phyloP scores from a whole-genome alignment of 1,284 basidiomycete species.

The Austropuccinia psidii region DNA sequence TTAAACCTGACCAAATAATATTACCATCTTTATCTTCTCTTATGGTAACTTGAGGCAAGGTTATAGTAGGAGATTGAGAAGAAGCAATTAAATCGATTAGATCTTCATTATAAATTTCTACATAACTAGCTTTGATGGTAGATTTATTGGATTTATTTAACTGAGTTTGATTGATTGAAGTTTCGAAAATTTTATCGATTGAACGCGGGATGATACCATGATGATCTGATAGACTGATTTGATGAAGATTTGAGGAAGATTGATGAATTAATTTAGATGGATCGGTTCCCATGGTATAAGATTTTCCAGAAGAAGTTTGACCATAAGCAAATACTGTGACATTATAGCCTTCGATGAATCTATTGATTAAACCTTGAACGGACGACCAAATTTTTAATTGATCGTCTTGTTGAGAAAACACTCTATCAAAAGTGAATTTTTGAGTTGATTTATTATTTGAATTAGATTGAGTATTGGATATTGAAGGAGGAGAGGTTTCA shows the following conservation, averaged over 20 bases:
- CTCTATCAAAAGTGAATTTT: slow-evolving; percentile 85
- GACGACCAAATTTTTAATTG: slow-evolving; percentile 81
- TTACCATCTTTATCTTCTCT: slow-evolving; percentile 92
- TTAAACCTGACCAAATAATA: slow-evolving; percentile 92
- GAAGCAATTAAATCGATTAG: slow-evolving; percentile 47
- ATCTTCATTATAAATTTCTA: slow-evolving; percentile 93
- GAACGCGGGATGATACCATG: slow-evolving; percentile 87
- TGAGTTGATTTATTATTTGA: slow-evolving; percentile 49
- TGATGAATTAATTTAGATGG: slow-evolving; percentile 50
- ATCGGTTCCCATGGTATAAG: slow-evolving; percentile 81
- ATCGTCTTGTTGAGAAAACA: slow-evolving; percentile 70
- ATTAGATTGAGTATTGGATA: slow-evolving; percentile 55
- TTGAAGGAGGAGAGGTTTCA: slow-evolving; percentile 54
- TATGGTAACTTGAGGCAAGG: slow-evolving; percentile 76
- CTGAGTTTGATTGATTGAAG: slow-evolving; percentile 65
- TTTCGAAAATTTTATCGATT: slow-evolving; percentile 78
- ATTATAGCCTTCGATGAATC: slow-evolving; percentile 92
- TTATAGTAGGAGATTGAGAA: background rate
- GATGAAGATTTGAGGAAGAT: slow-evolving; percentile 43
- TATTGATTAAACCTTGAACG: slow-evolving; percentile 73
- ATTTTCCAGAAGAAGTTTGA: slow-evolving; percentile 94
- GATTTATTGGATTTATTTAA: slow-evolving; percentile 64
- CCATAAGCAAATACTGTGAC: slow-evolving; percentile 97
- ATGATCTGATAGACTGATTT: slow-evolving; percentile 51
- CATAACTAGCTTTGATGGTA: slow-evolving; percentile 73